Conservation (phyloP, 169 alveolate genomes). For the Plasmodium knowlesi region DNA sequence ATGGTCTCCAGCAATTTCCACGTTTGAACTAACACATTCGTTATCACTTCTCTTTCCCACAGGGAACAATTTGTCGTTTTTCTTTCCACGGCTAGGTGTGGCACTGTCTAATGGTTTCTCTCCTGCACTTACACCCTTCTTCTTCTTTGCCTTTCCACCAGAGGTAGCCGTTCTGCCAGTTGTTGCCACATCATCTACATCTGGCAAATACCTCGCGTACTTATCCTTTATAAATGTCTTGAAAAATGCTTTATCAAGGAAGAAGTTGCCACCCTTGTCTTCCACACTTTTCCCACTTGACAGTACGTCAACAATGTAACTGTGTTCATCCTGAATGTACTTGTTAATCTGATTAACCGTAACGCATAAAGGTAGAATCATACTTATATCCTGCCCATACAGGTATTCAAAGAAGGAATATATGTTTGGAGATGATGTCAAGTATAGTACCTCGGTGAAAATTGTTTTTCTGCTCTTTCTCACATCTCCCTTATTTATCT, state of each 20-base stretch:
- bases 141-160: not conserved
- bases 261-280: constrained; percentile 18
- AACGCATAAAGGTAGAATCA: constrained; percentile 57
- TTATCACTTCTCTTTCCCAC: not conserved
- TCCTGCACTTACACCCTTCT: not conserved
- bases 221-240: constrained; percentile 39
- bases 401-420: constrained; percentile 71
- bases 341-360: constrained; percentile 69
- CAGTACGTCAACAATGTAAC: constrained; percentile 28
- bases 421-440: constrained; percentile 63
- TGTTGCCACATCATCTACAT: not conserved
- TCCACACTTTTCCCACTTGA: constrained; percentile 9
- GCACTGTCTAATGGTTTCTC: not conserved
- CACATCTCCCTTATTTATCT: constrained; percentile 40
- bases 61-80: not conserved
- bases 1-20: not conserved
- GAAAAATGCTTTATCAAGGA: constrained; percentile 28
- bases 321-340: constrained; percentile 57
- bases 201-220: constrained; percentile 29
- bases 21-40: not conserved
- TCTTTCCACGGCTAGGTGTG: not conserved
- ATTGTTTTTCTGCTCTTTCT: constrained; percentile 46
- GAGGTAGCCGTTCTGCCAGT: not conserved
- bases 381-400: constrained; percentile 51
- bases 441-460: constrained; percentile 63